Evolutionary conservation across 192 early-diverging fungal species (phyloP).

Genomic region (Rhizoclosmatium sp.): DNA sequence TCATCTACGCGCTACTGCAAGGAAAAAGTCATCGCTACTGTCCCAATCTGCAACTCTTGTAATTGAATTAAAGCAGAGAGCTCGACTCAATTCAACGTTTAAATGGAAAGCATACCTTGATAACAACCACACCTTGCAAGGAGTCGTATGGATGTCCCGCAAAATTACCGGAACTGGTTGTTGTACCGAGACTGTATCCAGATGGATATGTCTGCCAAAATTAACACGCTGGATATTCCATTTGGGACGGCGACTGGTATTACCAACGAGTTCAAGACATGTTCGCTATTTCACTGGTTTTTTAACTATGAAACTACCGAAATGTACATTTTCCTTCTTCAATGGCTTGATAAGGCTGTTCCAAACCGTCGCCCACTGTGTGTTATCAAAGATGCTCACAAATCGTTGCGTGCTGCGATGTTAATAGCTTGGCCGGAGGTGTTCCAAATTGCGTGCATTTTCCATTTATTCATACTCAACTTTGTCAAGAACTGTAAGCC

Average conservation of each 20-base stretch:
- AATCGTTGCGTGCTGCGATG: neutral
- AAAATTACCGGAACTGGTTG: neutral
- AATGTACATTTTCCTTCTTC: neutral
- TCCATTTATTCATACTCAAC: neutral
- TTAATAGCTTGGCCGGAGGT: neutral
- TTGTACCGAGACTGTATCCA: neutral
- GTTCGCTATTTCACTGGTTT: neutral
- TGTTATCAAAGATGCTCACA: neutral
- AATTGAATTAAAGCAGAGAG: neutral
- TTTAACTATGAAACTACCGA: neutral
- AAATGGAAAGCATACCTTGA: neutral
- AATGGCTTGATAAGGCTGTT: neutral
- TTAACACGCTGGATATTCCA: neutral
- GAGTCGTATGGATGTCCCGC: neutral
- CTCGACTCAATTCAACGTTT: neutral
- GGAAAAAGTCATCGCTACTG: neutral
- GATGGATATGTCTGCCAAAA: neutral
- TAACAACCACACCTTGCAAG: neutral
- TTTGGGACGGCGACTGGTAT: neutral
- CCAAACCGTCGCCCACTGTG: neutral
- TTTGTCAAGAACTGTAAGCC: neutral
- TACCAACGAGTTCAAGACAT: neutral
- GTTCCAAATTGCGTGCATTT: neutral
- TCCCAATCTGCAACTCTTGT: neutral
- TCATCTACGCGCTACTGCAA: neutral